These are phyloP conservation scores for Tulasnella sp. DNA, from an alignment of 768 basidiomycete species.

Conservation along the genomic window DNA sequence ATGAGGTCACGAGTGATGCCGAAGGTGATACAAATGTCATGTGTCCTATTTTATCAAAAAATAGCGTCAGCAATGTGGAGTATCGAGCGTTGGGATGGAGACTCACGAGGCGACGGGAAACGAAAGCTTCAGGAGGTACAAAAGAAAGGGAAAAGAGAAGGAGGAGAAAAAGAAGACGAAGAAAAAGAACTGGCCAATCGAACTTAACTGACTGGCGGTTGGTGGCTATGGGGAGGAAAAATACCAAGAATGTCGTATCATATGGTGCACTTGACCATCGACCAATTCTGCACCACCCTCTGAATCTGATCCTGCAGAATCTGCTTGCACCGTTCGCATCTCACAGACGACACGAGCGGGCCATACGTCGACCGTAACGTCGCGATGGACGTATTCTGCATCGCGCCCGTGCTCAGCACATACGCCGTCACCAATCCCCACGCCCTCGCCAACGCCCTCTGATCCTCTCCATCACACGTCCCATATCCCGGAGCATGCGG, in stretches of 20 bases:
- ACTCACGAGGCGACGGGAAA: no score
- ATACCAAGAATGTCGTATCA: not conserved
- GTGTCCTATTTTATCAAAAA: no score
- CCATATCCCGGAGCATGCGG: not conserved
- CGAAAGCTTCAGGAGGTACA: no score
- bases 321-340: slow-evolving; percentile 4
- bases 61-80: no score
- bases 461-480: slow-evolving; percentile 14
- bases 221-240: no score
- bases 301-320: not conserved
- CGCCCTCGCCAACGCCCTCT: slow-evolving; percentile 7
- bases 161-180: no score
- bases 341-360: not conserved
- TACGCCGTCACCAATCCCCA: slow-evolving; percentile 19
- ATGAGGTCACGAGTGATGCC: not conserved
- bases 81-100: no score
- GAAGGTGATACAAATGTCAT: not conserved
- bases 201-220: no score
- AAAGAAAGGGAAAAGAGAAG: no score
- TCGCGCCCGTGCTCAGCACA: slow-evolving; percentile 5
- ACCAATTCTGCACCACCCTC: slow-evolving; percentile 3
- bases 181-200: no score
- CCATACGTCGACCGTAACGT: not conserved
- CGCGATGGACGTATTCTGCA: not conserved
- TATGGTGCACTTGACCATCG: slow-evolving; percentile 8